phyloP scores from a whole-genome alignment of 2,329 filamentous ascomycete species.

The Talaromyces rugulosus region DNA sequence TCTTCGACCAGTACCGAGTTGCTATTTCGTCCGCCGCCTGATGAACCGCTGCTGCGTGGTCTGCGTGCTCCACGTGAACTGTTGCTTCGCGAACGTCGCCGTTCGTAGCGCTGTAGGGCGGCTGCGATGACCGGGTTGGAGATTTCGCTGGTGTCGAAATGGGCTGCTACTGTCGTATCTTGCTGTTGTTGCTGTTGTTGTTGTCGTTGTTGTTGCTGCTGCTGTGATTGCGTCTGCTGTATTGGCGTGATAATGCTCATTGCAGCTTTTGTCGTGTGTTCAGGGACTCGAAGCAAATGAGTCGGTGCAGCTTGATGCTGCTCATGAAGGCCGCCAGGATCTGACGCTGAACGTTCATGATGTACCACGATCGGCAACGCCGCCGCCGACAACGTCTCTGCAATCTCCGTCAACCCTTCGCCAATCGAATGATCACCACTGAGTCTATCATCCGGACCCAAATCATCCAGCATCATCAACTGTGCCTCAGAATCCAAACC shows the following conservation, averaged over 20 bases:
- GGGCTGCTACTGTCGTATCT: not conserved
- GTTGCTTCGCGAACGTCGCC: not conserved
- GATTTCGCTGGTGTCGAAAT: not conserved
- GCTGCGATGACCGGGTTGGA: conserved; percentile 7
- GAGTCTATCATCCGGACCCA: conserved; percentile 2
- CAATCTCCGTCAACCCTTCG: conserved; percentile 18
- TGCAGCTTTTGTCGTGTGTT: not conserved
- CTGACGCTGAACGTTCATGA: not conserved
- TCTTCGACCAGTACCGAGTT: conserved; percentile 20
- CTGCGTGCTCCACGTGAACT: not conserved
- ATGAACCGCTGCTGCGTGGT: conserved; percentile 14
- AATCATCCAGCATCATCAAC: conserved; percentile 7
- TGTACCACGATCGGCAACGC: conserved; percentile 14
- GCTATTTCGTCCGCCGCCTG: conserved; percentile 12
- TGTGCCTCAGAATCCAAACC: conserved; percentile 9
- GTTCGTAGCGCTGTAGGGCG: conserved; percentile 3
- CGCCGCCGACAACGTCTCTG: conserved; percentile 16
- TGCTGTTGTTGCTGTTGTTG: not conserved
- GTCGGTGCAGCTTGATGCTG: not conserved
- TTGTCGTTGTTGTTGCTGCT: not conserved
- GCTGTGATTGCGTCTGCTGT: no score
- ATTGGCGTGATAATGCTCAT: not conserved
- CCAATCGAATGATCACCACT: conserved; percentile 13
- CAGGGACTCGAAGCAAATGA: not conserved
- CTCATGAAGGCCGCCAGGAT: not conserved